Conservation (phyloP, 139 green algal species). For the Closterium sp. region DNA sequence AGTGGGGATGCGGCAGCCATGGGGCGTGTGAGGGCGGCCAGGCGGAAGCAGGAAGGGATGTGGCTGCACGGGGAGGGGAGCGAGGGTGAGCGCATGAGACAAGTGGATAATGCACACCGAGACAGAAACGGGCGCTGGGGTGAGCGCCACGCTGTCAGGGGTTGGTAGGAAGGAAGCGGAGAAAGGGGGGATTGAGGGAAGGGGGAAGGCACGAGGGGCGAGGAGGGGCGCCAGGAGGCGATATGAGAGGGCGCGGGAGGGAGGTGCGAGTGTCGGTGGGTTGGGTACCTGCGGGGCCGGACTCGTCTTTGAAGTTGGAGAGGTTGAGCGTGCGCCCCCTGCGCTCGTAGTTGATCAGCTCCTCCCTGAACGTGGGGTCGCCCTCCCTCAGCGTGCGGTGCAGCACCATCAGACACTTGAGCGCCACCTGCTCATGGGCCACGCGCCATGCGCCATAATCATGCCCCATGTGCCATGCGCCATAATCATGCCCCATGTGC, state of each 20-base stretch:
- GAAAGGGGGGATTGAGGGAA: background rate
- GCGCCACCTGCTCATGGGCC: slow-evolving; percentile 29
- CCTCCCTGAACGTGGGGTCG: slow-evolving; percentile 47
- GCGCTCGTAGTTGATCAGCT: slow-evolving; percentile 46
- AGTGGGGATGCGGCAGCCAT: no score
- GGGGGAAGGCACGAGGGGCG: background rate
- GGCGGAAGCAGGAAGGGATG: background rate
- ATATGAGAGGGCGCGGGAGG: no score
- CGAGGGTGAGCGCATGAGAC: background rate
- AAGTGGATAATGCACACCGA: background rate
- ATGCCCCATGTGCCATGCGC: background rate
- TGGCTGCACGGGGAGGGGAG: background rate
- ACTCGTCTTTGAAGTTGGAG: slow-evolving; percentile 55
- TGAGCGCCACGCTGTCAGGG: background rate
- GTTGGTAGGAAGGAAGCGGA: no score
- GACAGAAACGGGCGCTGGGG: background rate
- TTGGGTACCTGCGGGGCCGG: slow-evolving; percentile 16
- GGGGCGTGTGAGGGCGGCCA: background rate
- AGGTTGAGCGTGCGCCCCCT: slow-evolving; percentile 44
- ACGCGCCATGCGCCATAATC: background rate
- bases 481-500: background rate
- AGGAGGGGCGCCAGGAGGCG: no score
- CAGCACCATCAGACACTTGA: slow-evolving; percentile 52
- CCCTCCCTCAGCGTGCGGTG: slow-evolving; percentile 46
- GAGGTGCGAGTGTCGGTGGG: no score